phyloP scores from a whole-genome alignment of 371 early-diverging fungal genomes.

The Lichtheimia ramosa region DNA sequence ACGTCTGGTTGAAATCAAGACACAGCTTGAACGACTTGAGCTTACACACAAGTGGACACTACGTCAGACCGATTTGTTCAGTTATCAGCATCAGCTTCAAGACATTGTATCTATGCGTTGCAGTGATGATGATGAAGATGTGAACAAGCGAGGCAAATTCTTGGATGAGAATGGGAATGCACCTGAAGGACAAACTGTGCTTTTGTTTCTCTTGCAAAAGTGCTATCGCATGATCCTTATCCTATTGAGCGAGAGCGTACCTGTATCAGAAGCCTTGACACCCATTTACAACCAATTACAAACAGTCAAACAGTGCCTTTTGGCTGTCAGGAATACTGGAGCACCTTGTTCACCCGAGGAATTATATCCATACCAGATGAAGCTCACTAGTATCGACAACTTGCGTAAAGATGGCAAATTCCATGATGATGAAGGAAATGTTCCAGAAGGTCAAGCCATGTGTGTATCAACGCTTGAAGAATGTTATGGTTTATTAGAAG shows the following conservation, averaged over 20 bases:
- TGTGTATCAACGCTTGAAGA: constrained; percentile 78
- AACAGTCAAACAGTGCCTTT: constrained; percentile 79
- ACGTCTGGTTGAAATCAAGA: constrained; percentile 70
- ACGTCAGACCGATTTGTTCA: constrained; percentile 83
- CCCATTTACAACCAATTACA: constrained; percentile 82
- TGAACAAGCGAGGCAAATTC: constrained; percentile 53
- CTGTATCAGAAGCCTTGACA: constrained; percentile 79
- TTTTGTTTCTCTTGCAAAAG: constrained; percentile 83
- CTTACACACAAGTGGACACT: constrained; percentile 82
- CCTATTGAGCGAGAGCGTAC: constrained; percentile 73
- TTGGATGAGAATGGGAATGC: constrained; percentile 63
- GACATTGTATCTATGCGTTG: constrained; percentile 68
- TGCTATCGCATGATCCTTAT: constrained; percentile 85
- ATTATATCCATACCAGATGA: constrained; percentile 76
- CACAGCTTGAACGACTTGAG: constrained; percentile 68
- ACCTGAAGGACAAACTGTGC: constrained; percentile 66
- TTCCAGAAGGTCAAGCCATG: constrained; percentile 85
- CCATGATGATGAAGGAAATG: constrained; percentile 72
- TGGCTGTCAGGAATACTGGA: constrained; percentile 78
- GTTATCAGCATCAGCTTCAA: constrained; percentile 76
- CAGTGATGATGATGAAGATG: constrained; percentile 26
- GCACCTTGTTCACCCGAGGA: constrained; percentile 66
- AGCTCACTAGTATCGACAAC: constrained; percentile 76
- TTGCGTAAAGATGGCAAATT: constrained; percentile 85
- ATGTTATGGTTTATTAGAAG: constrained; percentile 78